These are phyloP conservation scores for Diaporthe sp. DNA, from an alignment of 2,329 filamentous ascomycete genomes.

Conservation along the genomic window DNA sequence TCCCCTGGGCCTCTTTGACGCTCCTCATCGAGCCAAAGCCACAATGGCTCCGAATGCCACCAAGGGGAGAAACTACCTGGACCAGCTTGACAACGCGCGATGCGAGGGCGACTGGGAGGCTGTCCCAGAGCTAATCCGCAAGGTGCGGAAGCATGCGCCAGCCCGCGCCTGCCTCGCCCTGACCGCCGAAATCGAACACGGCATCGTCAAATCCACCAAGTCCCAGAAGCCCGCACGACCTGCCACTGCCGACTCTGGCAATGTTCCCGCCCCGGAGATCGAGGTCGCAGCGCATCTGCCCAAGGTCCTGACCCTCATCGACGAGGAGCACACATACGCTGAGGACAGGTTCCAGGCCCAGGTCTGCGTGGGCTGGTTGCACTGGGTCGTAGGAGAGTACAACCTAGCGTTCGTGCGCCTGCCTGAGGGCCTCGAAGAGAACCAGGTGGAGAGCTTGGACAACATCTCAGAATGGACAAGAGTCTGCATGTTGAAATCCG, in stretches of 20 bases:
- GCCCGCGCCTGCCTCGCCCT: slow-evolving; percentile 82
- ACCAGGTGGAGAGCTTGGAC: slow-evolving; percentile 66
- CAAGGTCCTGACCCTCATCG: slow-evolving; percentile 69
- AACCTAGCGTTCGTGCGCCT: slow-evolving; percentile 71
- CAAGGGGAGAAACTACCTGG: slow-evolving; percentile 88
- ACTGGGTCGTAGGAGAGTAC: slow-evolving; percentile 83
- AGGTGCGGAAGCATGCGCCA: slow-evolving; percentile 94
- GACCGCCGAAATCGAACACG: slow-evolving; percentile 78
- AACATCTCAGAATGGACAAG: slow-evolving; percentile 81
- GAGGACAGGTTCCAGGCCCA: slow-evolving; percentile 83
- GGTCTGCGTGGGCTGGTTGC: slow-evolving; percentile 87
- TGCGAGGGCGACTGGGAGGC: slow-evolving; percentile 90
- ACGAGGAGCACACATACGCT: slow-evolving; percentile 65
- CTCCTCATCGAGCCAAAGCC: slow-evolving; percentile 35
- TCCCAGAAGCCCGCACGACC: slow-evolving; percentile 54
- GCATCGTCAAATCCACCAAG: slow-evolving; percentile 70
- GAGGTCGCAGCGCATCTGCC: slow-evolving; percentile 62
- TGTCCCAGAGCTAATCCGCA: slow-evolving; percentile 89
- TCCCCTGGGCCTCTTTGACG: slow-evolving; percentile 1
- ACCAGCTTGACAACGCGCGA: slow-evolving; percentile 86
- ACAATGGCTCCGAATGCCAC: slow-evolving; percentile 58
- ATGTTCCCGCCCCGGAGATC: slow-evolving; percentile 57
- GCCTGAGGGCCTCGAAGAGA: slow-evolving; percentile 72
- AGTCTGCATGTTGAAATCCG: slow-evolving; percentile 83
- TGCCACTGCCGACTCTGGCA: slow-evolving; percentile 56